A percentile compares a stretch with the other conserved stretches of the same genome.
These are phyloP conservation scores for Scheffersomyces lignicola DNA, from an alignment of 1,139 yeast genomes.

Conservation along the genomic window DNA sequence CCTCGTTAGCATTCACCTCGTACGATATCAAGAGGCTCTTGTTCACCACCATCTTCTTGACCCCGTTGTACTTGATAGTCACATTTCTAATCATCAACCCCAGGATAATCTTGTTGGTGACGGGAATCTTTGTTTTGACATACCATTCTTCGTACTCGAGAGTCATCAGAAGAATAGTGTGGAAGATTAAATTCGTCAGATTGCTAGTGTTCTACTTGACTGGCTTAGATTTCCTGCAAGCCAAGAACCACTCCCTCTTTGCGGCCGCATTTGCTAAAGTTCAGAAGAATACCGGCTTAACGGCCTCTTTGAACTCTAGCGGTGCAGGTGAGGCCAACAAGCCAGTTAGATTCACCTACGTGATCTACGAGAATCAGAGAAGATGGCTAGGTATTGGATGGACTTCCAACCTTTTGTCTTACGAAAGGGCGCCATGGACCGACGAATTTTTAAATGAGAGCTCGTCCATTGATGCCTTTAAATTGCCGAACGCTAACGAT, in stretches of 20 bases:
- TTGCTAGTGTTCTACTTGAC: conserved; percentile 76
- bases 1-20: conserved; percentile 66
- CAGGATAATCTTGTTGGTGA: conserved; percentile 57
- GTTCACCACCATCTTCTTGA: conserved; percentile 79
- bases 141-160: conserved; percentile 86
- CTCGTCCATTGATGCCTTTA: conserved; percentile 71
- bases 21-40: conserved; percentile 77
- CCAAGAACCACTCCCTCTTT: conserved; percentile 46
- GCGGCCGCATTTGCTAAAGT: conserved; percentile 64
- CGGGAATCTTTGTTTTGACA: conserved; percentile 67
- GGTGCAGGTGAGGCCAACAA: conserved; percentile 30
- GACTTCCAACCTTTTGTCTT: conserved; percentile 87
- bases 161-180: conserved; percentile 75
- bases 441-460: conserved; percentile 92
- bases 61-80: conserved; percentile 76
- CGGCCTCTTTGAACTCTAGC: conserved; percentile 7
- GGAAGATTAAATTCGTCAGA: conserved; percentile 78
- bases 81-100: conserved; percentile 72
- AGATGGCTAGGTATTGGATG: conserved; percentile 98
- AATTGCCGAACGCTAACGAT: conserved; percentile 68
- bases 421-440: conserved; percentile 96
- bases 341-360: conserved; percentile 87
- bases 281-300: conserved; percentile 46
- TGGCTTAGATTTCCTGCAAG: conserved; percentile 77
- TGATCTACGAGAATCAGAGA: conserved; percentile 92